Evolutionary conservation across 208 protist species (phyloP).

Genomic region (Leishmania aethiopica): DNA sequence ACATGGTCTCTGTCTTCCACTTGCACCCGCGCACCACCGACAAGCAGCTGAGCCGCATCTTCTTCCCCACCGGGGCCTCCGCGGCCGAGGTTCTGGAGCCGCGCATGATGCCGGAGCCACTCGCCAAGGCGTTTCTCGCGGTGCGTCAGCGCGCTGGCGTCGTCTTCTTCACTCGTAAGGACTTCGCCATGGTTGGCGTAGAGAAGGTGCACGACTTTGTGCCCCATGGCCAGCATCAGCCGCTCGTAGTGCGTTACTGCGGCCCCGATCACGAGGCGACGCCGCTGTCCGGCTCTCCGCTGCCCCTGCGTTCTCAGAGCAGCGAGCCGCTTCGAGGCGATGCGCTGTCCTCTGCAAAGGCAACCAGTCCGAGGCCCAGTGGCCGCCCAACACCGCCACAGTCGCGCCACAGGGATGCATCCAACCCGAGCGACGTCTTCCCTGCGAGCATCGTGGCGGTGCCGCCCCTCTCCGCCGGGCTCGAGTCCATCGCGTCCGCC

Average conservation of each 20-base stretch:
- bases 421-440: conserved; percentile 1
- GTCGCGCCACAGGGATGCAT: conserved; percentile 42
- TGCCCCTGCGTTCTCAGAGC: conserved; percentile 7
- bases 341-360: neutral
- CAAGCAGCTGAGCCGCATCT: conserved; percentile 62
- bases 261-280: conserved; percentile 38
- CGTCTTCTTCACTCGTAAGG: conserved; percentile 73
- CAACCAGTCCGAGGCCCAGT: conserved; percentile 8
- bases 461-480: conserved; percentile 18
- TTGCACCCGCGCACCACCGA: conserved; percentile 70
- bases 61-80: conserved; percentile 72
- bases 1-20: conserved; percentile 82
- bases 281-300: conserved; percentile 22
- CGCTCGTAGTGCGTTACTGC: conserved; percentile 73
- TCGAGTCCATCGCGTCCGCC: conserved; percentile 24
- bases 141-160: conserved; percentile 59
- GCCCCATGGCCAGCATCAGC: conserved; percentile 75
- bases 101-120: conserved; percentile 32
- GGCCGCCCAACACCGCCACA: conserved; percentile 27
- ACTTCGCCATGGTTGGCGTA: conserved; percentile 73
- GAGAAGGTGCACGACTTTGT: conserved; percentile 88
- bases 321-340: neutral
- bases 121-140: conserved; percentile 17
- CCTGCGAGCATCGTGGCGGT: conserved; percentile 26
- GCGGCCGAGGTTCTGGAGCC: conserved; percentile 59